These are phyloP conservation scores for Starmerella apis DNA, from an alignment of 805 yeast genomes.

Conservation along the genomic window DNA sequence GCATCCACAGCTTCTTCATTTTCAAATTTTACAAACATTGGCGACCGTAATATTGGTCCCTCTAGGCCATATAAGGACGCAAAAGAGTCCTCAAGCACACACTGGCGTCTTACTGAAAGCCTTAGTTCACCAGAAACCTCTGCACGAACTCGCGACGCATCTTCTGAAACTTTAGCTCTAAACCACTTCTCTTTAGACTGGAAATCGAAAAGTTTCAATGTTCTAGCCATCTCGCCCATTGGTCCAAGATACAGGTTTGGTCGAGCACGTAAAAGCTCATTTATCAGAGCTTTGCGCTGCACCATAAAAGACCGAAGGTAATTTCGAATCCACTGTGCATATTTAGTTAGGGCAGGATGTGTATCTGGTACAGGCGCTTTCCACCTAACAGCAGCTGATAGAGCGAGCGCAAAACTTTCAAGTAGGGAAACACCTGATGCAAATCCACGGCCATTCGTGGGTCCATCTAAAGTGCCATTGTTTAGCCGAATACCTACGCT, in stretches of 20 bases:
- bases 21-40: slow-evolving; percentile 65
- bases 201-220: slow-evolving; percentile 82
- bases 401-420: slow-evolving; percentile 74
- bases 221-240: slow-evolving; percentile 74
- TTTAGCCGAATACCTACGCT: slow-evolving; percentile 63
- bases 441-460: slow-evolving; percentile 38
- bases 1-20: slow-evolving; percentile 97
- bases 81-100: slow-evolving; percentile 85
- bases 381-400: not conserved
- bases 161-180: slow-evolving; percentile 45
- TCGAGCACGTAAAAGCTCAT: slow-evolving; percentile 81
- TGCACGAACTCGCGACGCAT: slow-evolving; percentile 23
- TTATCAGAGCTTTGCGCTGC: slow-evolving; percentile 66
- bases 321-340: not conserved
- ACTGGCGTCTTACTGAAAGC: slow-evolving; percentile 70
- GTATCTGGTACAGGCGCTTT: slow-evolving; percentile 50
- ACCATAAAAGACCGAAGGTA: not conserved
- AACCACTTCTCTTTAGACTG: slow-evolving; percentile 87
- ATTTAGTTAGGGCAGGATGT: slow-evolving; percentile 36
- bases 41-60: slow-evolving; percentile 41
- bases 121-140: slow-evolving; percentile 36
- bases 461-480: slow-evolving; percentile 40
- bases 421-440: slow-evolving; percentile 75
- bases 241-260: slow-evolving; percentile 95
- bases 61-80: slow-evolving; percentile 69